Percentiles rank a stretch among this genome's conserved stretches.
These are phyloP conservation scores for Fagus crenata DNA, from an alignment of 306 rosid genomes.

Conservation along the genomic window DNA sequence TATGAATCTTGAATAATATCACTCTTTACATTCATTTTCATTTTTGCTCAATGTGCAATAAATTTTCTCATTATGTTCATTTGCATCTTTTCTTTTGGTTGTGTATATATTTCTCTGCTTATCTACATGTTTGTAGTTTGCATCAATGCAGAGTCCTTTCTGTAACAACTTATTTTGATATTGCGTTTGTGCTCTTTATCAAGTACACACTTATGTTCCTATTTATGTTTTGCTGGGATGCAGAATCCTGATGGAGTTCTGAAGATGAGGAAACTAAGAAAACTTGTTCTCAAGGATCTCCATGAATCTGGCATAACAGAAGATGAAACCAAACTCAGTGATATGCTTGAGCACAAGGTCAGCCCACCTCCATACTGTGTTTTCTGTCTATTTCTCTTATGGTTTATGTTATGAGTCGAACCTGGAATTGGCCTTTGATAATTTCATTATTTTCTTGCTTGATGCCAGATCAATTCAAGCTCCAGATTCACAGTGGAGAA, in stretches of 20 bases:
- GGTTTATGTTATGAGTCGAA: background rate
- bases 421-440: background rate
- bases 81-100: background rate
- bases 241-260: slow-evolving; percentile 77
- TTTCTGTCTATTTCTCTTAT: background rate
- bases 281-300: slow-evolving; percentile 56
- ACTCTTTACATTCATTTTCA: background rate
- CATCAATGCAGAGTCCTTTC: slow-evolving; percentile 7
- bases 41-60: background rate
- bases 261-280: slow-evolving; percentile 74
- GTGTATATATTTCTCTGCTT: slow-evolving; percentile 10
- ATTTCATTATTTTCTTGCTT: slow-evolving; percentile 16
- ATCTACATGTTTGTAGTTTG: slow-evolving; percentile 11
- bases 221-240: slow-evolving; percentile 26
- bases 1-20: slow-evolving; percentile 35
- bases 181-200: background rate
- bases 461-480: slow-evolving; percentile 75
- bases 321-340: slow-evolving; percentile 53
- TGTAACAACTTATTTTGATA: background rate
- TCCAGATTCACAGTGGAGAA: slow-evolving; percentile 66
- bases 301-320: slow-evolving; percentile 62
- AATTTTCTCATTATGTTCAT: background rate
- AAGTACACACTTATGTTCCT: slow-evolving; percentile 7
- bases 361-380: slow-evolving; percentile 10
- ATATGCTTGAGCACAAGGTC: slow-evolving; percentile 69